These are phyloP conservation scores for Cyclostephanos tholiformis DNA, from an alignment of 108 stramenopile species.

Conservation along the genomic window DNA sequence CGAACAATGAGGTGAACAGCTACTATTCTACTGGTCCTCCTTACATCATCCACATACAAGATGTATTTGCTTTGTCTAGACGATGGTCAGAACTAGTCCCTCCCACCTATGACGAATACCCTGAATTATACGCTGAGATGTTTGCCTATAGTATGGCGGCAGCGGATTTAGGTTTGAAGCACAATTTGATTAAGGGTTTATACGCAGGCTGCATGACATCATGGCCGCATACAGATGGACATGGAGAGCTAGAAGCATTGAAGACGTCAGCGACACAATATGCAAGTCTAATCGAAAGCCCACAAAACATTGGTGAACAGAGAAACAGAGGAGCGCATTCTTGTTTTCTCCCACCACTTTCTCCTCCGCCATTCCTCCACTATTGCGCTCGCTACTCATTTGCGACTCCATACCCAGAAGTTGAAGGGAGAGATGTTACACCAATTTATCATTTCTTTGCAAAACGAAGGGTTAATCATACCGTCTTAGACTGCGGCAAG, in stretches of 20 bases:
- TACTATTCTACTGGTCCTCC: constrained; percentile 53
- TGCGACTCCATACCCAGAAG: constrained; percentile 29
- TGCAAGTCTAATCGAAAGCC: constrained; percentile 30
- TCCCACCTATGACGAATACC: constrained; percentile 54
- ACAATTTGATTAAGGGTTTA: constrained; percentile 41
- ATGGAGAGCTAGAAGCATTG: constrained; percentile 27
- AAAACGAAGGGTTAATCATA: constrained; percentile 54
- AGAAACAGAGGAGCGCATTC: constrained; percentile 27
- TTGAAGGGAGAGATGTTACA: background rate
- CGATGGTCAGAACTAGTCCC: constrained; percentile 55
- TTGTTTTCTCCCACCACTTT: constrained; percentile 49
- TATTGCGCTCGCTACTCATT: constrained; percentile 56
- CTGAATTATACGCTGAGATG: constrained; percentile 54
- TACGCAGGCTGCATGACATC: constrained; percentile 60
- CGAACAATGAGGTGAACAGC: constrained; percentile 40
- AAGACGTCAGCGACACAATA: constrained; percentile 33
- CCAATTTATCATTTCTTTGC: constrained; percentile 49
- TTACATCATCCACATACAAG: constrained; percentile 52
- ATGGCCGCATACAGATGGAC: constrained; percentile 42
- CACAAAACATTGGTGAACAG: background rate
- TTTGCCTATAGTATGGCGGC: constrained; percentile 55
- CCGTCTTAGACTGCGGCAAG: constrained; percentile 44
- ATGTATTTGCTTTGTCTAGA: constrained; percentile 47
- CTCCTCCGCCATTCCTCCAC: constrained; percentile 58
- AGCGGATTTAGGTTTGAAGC: constrained; percentile 46